A percentile compares a stretch with the other conserved stretches of the same genome.
These are phyloP conservation scores for Chlamydomonas reinhardtii DNA, from an alignment of 163 green algal genomes.

Conservation along the genomic window DNA sequence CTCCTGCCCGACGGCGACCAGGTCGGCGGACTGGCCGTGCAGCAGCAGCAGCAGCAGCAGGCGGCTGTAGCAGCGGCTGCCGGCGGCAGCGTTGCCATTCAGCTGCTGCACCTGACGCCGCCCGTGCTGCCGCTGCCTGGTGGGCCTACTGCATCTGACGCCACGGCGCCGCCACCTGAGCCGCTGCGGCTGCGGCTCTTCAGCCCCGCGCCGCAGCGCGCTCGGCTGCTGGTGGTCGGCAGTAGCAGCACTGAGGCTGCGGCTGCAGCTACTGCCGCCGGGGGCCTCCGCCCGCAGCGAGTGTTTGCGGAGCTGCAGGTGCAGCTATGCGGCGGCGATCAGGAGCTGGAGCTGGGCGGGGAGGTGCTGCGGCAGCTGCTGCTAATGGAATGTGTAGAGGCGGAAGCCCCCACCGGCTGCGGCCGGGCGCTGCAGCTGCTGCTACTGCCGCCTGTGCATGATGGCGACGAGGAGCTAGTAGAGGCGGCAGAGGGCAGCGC, in stretches of 20 bases:
- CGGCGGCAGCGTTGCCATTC: not conserved
- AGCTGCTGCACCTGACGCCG: not conserved
- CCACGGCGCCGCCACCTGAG: no score
- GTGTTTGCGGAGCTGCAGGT: not conserved
- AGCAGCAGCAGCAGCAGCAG: not conserved
- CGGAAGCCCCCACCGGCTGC: no score
- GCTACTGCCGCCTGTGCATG: not conserved
- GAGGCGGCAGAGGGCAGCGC: not conserved
- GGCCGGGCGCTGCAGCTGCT: not conserved
- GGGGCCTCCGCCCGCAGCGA: no score
- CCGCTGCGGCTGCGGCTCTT: not conserved
- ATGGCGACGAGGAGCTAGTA: not conserved
- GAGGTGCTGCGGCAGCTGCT: not conserved
- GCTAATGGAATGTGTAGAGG: not conserved
- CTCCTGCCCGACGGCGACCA: not conserved
- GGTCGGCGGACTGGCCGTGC: not conserved
- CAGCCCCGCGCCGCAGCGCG: not conserved
- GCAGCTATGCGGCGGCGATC: not conserved
- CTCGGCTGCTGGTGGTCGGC: not conserved
- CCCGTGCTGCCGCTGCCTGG: not conserved
- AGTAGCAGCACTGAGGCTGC: not conserved
- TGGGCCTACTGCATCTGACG: not conserved
- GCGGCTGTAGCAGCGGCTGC: not conserved
- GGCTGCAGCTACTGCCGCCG: no score
- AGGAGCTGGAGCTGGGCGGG: not conserved